Evolutionary conservation across 805 yeast species (phyloP).

Genomic region (Candida ulmi): DNA sequence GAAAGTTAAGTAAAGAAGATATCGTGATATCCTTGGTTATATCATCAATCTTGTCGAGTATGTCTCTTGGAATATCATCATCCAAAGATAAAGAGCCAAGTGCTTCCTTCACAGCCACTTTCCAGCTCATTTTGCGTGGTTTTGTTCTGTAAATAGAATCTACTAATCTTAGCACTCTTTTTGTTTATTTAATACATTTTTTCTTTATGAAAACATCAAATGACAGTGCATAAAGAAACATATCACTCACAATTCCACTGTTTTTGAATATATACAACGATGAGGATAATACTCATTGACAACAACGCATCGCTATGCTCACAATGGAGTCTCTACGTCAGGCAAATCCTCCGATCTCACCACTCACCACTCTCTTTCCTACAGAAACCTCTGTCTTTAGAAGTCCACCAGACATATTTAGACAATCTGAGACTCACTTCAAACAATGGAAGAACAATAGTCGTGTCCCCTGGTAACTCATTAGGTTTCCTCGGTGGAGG

Average conservation of each 20-base stretch:
- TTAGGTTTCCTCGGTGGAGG: constrained; percentile 37
- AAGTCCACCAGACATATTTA: not conserved
- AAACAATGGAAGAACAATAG: constrained; percentile 12
- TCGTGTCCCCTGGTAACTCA: constrained; percentile 38
- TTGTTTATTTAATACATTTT: not conserved
- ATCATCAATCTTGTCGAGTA: not conserved
- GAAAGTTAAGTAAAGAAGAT: not conserved
- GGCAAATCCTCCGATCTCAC: not conserved
- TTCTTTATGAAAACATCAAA: too few species aligned
- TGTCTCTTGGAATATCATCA: too few species aligned
- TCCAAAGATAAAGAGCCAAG: too few species aligned
- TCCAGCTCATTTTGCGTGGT: too few species aligned
- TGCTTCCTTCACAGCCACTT: too few species aligned
- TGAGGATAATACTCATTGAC: not conserved
- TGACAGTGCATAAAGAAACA: too few species aligned
- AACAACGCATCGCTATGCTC: not conserved
- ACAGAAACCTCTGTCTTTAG: not conserved
- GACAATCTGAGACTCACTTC: not conserved
- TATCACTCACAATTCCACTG: too few species aligned
- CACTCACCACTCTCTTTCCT: not conserved
- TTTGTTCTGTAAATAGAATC: too few species aligned
- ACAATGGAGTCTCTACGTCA: not conserved
- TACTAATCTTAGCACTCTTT: not conserved
- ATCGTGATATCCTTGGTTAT: not conserved
- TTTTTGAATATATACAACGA: too few species aligned